Percentiles rank a stretch among this genome's conserved stretches.
These are phyloP conservation scores for Trichoderma breve DNA, from an alignment of 2,329 filamentous ascomycete species.

Conservation along the genomic window DNA sequence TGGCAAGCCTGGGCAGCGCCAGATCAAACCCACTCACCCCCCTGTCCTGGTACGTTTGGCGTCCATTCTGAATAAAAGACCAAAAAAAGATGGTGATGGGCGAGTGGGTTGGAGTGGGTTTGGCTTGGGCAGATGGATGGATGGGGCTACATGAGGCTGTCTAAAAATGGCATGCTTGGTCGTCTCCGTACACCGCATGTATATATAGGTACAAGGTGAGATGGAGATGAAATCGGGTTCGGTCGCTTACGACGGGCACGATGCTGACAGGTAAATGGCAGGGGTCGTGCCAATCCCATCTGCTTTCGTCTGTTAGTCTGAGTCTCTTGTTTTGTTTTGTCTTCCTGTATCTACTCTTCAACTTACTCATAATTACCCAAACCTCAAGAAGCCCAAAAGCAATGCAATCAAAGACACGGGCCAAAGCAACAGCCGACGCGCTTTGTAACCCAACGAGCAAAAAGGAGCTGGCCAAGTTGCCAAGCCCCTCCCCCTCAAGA, in stretches of 20 bases:
- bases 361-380: background rate
- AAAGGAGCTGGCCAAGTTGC: background rate
- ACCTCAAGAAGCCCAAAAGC: background rate
- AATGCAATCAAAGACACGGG: background rate
- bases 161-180: conserved; percentile 11
- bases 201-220: background rate
- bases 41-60: background rate
- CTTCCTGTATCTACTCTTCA: background rate
- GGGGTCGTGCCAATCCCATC: background rate
- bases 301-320: background rate
- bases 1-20: background rate
- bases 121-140: background rate
- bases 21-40: background rate
- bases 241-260: conserved; percentile 2
- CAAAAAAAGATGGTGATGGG: conserved; percentile 9
- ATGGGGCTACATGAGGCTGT: conserved; percentile 1
- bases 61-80: background rate
- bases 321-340: background rate
- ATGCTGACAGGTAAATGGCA: background rate
- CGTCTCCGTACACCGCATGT: conserved; percentile 6
- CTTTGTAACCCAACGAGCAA: background rate
- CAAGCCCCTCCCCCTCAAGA: background rate
- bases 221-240: background rate
- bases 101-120: background rate
- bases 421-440: background rate